phyloP scores from a whole-genome alignment of 805 yeast genomes.

The Maudiozyma barnettii region DNA sequence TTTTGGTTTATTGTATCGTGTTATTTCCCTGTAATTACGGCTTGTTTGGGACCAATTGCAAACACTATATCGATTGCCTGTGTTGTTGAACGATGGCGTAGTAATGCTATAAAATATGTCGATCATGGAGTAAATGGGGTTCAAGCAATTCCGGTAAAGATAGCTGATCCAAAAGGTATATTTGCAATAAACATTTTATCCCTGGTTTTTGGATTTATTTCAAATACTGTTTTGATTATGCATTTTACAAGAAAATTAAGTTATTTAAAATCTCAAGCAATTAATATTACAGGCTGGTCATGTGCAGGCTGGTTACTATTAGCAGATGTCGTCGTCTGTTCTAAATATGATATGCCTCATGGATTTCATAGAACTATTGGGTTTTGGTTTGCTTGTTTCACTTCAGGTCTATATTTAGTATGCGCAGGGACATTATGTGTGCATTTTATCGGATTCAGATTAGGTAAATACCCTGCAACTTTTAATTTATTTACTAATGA shows the following conservation, averaged over 20 bases:
- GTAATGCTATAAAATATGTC: constrained; percentile 1
- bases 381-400: constrained; percentile 68
- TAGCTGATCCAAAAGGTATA: constrained; percentile 34
- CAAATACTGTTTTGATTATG: constrained; percentile 59
- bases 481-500: constrained; percentile 62
- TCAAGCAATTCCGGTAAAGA: constrained; percentile 8
- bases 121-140: constrained; percentile 1
- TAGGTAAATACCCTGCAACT: constrained; percentile 55
- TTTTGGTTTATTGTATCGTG: constrained; percentile 60
- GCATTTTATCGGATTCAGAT: constrained; percentile 54
- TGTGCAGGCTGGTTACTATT: constrained; percentile 47
- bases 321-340: constrained; percentile 28
- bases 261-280: constrained; percentile 51
- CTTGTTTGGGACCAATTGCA: constrained; percentile 72
- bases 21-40: constrained; percentile 65
- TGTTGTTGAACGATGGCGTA: constrained; percentile 59
- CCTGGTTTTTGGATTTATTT: constrained; percentile 52
- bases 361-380: constrained; percentile 42
- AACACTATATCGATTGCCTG: constrained; percentile 67
- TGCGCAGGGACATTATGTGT: constrained; percentile 45
- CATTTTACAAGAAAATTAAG: constrained; percentile 54
- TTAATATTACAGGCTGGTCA: constrained; percentile 58
- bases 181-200: constrained; percentile 53
- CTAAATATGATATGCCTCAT: constrained; percentile 13
- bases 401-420: constrained; percentile 49